Conservation (phyloP, 768 basidiomycete genomes). For the Tephrocybe rancida region DNA sequence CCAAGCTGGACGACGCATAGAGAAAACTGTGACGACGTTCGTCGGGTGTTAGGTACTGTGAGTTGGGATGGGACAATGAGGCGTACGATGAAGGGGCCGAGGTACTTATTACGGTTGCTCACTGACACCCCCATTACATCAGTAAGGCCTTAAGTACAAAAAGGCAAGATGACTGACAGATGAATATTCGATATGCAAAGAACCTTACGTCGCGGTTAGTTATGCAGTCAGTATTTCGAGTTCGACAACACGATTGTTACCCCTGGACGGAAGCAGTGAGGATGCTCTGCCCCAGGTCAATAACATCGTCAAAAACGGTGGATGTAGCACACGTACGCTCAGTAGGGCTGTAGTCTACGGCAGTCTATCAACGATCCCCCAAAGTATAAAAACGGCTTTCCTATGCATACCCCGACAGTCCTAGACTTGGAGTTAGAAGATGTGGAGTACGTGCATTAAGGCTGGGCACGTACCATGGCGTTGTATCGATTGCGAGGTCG, state of each 20-base stretch:
- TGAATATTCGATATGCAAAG: conserved; percentile 3
- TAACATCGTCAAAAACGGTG: background rate
- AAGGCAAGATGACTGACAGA: background rate
- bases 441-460: background rate
- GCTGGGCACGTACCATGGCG: conserved; percentile 1
- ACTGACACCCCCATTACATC: background rate
- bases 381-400: no score
- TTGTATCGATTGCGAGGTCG: background rate
- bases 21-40: background rate
- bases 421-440: no score
- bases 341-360: background rate
- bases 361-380: background rate
- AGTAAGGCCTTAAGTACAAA: background rate
- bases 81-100: background rate
- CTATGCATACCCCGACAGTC: no score
- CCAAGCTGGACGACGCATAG: background rate
- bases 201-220: background rate
- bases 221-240: background rate
- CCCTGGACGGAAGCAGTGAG: background rate
- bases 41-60: background rate
- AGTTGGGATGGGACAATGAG: background rate
- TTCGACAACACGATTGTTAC: background rate
- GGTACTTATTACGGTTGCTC: background rate
- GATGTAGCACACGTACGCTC: background rate
- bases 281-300: background rate